phyloP scores from a whole-genome alignment of 345 rosid species.

The Eucalyptus polybractea region DNA sequence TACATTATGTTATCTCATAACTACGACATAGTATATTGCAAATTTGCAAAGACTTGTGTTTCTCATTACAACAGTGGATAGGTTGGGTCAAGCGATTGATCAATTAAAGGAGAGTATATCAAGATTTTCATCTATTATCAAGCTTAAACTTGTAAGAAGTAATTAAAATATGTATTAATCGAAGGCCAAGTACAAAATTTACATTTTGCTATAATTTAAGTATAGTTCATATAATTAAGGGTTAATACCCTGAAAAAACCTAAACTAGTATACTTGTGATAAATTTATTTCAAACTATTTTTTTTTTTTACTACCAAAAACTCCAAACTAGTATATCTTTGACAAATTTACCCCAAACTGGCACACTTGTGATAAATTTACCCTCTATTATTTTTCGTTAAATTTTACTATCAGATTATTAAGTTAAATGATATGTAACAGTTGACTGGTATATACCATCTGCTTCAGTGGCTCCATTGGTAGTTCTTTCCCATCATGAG shows the following conservation, averaged over 20 bases:
- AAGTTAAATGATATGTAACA: too few species aligned
- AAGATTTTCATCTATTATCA: neutral
- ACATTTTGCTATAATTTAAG: neutral
- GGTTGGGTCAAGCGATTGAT: neutral
- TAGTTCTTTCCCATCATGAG: too few species aligned
- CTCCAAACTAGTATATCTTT: too few species aligned
- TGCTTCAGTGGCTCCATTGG: too few species aligned
- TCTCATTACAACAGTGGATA: neutral
- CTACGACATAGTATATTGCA: neutral
- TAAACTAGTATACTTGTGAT: fast-evolving
- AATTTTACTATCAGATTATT: too few species aligned
- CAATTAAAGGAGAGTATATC: neutral
- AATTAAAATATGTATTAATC: neutral
- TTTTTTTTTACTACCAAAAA: too few species aligned
- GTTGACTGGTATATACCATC: too few species aligned
- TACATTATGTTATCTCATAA: neutral
- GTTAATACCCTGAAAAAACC: fast-evolving
- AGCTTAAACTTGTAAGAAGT: neutral
- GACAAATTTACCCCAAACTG: fast-evolving
- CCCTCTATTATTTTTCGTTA: too few species aligned
- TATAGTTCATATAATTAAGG: neutral
- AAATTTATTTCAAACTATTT: too few species aligned
- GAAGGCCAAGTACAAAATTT: neutral
- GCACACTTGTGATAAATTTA: too few species aligned
- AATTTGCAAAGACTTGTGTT: neutral